Percentiles rank a stretch among this genome's conserved stretches.
phyloP scores from a whole-genome alignment of 2,329 filamentous ascomycete genomes.

The Stemphylium beticola region DNA sequence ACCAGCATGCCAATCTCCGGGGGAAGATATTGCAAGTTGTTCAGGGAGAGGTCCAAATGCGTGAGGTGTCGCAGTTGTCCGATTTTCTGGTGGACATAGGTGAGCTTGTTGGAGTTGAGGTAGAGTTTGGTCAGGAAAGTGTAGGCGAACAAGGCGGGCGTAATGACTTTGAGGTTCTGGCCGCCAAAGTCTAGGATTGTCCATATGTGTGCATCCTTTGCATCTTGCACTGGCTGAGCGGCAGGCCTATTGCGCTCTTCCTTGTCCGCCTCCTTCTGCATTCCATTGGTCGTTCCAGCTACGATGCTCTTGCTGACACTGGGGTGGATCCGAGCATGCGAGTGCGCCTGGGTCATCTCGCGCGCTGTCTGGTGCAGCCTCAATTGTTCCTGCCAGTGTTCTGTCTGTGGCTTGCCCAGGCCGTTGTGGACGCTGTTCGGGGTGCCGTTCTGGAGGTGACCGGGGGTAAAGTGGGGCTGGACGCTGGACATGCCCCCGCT shows the following conservation, averaged over 20 bases:
- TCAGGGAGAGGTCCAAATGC: conserved; percentile 86
- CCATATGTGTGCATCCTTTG: conserved; percentile 74
- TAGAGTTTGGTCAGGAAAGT: conserved; percentile 90
- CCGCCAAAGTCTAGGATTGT: conserved; percentile 92
- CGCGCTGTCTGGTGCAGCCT: conserved; percentile 77
- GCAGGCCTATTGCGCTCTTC: conserved; percentile 71
- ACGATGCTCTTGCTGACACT: conserved; percentile 72
- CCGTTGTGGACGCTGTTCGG: conserved; percentile 62
- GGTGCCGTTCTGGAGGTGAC: conserved; percentile 66
- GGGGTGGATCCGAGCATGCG: conserved; percentile 76
- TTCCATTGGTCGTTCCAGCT: conserved; percentile 58
- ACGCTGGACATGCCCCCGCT: conserved; percentile 68
- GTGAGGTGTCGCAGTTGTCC: conserved; percentile 81
- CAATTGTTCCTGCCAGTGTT: conserved; percentile 89
- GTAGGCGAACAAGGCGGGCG: conserved; percentile 80
- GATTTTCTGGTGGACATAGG: conserved; percentile 77
- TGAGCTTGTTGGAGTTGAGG: conserved; percentile 90
- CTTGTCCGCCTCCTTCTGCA: conserved; percentile 57
- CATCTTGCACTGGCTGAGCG: conserved; percentile 57
- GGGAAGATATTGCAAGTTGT: conserved; percentile 81
- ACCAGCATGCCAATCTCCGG: conserved; percentile 97
- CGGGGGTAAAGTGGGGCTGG: conserved; percentile 66
- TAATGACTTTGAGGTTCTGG: conserved; percentile 87
- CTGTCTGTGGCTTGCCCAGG: conserved; percentile 64
- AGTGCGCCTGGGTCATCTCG: conserved; percentile 71